A percentile compares a stretch with the other conserved stretches of the same genome.
phyloP scores from a whole-genome alignment of 306 rosid species.

The Castanea sativa region DNA sequence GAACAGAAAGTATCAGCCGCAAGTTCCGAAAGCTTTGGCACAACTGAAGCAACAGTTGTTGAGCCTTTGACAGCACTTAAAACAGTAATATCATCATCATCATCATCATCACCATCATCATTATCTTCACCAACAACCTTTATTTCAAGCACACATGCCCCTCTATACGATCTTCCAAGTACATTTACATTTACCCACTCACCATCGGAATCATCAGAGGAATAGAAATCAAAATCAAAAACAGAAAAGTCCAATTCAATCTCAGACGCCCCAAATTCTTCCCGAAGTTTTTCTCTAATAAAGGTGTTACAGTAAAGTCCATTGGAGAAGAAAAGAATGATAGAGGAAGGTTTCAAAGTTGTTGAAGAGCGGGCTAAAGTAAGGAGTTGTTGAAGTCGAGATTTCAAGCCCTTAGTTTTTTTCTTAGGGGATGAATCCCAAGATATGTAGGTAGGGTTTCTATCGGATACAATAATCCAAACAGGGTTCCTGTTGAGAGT shows the following conservation, averaged over 20 bases:
- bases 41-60: constrained; percentile 20
- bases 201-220: constrained; percentile 49
- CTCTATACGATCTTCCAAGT: constrained; percentile 47
- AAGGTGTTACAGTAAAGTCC: constrained; percentile 37
- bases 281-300: constrained; percentile 39
- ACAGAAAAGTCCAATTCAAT: constrained; percentile 43
- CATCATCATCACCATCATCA: not conserved
- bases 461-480: constrained; percentile 87
- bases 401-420: constrained; percentile 60
- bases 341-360: constrained; percentile 69
- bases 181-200: constrained; percentile 67
- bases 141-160: constrained; percentile 63
- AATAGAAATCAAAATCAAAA: constrained; percentile 31
- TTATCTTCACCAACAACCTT: constrained; percentile 15
- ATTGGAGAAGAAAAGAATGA: constrained; percentile 74
- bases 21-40: constrained; percentile 18
- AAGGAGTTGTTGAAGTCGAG: constrained; percentile 55
- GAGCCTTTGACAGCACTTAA: constrained; percentile 22
- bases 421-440: constrained; percentile 39
- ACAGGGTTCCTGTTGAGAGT: constrained; percentile 66
- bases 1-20: constrained; percentile 41
- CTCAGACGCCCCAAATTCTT: constrained; percentile 61
- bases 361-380: constrained; percentile 52
- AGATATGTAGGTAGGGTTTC: constrained; percentile 70
- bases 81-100: constrained; percentile 20